phyloP scores from a whole-genome alignment of 1,284 basidiomycete species.

The Vanrija humicola region DNA sequence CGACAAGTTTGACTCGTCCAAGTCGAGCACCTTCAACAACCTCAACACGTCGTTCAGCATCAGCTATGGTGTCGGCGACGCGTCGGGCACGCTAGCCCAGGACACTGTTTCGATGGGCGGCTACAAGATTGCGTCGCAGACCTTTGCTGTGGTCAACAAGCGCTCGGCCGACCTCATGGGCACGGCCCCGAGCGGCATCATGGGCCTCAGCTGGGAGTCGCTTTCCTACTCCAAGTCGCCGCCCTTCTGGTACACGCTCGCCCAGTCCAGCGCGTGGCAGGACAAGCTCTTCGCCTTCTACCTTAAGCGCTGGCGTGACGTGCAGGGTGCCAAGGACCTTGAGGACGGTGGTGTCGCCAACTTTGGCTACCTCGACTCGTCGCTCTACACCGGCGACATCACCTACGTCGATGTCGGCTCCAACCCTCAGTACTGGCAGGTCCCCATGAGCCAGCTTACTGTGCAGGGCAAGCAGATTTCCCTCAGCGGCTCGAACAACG shows the following conservation, averaged over 20 bases:
- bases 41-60: constrained; percentile 36
- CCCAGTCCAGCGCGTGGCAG: constrained; percentile 57
- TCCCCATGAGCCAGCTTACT: constrained; percentile 42
- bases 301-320: constrained; percentile 68
- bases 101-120: constrained; percentile 78
- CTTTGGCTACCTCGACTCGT: constrained; percentile 57
- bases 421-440: constrained; percentile 46
- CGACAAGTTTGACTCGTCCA: constrained; percentile 12
- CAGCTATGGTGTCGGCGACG: constrained; percentile 60
- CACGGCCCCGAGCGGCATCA: constrained; percentile 49
- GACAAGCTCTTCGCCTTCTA: constrained; percentile 75
- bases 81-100: constrained; percentile 62
- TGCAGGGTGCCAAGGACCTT: constrained; percentile 48
- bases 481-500: constrained; percentile 36
- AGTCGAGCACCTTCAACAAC: constrained; percentile 19
- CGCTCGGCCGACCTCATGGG: constrained; percentile 46
- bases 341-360: constrained; percentile 74
- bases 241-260: constrained; percentile 62
- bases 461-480: constrained; percentile 49
- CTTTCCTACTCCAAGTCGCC: constrained; percentile 50
- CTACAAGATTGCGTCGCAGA: constrained; percentile 66
- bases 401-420: constrained; percentile 62
- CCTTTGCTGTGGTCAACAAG: constrained; percentile 54
- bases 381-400: constrained; percentile 72
- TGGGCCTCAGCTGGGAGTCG: constrained; percentile 52